phyloP scores from a whole-genome alignment of 441 rosid species.

The Erodium texanum region DNA sequence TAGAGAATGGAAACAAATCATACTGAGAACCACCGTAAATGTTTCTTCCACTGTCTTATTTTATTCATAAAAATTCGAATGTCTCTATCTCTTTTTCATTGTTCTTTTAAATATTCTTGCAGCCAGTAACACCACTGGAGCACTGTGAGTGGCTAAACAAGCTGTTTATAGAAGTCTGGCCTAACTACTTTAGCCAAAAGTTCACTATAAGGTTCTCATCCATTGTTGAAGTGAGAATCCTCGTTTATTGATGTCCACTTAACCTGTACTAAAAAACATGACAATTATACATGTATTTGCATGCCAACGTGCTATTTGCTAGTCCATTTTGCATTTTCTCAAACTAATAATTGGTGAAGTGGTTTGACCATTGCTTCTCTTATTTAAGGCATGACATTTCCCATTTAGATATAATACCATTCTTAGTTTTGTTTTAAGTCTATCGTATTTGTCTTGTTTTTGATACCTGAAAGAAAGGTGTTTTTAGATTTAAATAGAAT shows the following conservation, averaged over 20 bases:
- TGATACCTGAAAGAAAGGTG: not conserved
- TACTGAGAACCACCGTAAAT: constrained; percentile 51
- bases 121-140: constrained; percentile 84
- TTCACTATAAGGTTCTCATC: constrained; percentile 60
- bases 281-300: constrained; percentile 1
- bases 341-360: not conserved
- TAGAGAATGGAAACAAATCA: constrained; percentile 64
- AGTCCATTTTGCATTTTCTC: constrained; percentile 4
- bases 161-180: constrained; percentile 78
- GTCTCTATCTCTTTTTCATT: not conserved
- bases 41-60: constrained; percentile 8
- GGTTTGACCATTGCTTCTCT: not conserved
- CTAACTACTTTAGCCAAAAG: constrained; percentile 53
- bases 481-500: not conserved
- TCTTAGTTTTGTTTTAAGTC: not conserved
- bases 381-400: not conserved
- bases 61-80: not conserved
- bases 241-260: not conserved
- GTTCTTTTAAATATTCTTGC: constrained; percentile 19
- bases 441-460: not conserved
- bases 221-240: constrained; percentile 64
- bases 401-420: not conserved
- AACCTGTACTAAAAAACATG: not conserved
- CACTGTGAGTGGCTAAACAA: constrained; percentile 95
- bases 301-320: not conserved